phyloP scores from a whole-genome alignment of 2,329 filamentous ascomycete species.

The Colletotrichum sp. region DNA sequence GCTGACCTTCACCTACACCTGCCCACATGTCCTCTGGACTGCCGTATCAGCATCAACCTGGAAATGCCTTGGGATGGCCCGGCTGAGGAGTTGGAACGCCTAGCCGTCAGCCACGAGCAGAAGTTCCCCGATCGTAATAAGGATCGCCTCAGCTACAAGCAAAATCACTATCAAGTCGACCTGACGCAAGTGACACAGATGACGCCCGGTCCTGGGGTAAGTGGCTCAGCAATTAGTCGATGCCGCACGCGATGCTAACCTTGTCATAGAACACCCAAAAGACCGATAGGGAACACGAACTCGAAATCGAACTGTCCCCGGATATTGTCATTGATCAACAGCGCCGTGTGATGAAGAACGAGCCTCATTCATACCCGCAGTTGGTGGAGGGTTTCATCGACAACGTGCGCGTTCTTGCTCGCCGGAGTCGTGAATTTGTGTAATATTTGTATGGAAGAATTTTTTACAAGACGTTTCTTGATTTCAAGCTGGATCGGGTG shows the following conservation, averaged over 20 bases:
- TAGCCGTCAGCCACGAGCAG: conserved; percentile 39
- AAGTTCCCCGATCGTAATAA: conserved; percentile 73
- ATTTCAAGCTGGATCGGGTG: conserved; percentile 5
- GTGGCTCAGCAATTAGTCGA: conserved; percentile 20
- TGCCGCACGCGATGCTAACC: conserved; percentile 14
- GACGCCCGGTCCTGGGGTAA: conserved; percentile 39
- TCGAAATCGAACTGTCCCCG: conserved; percentile 79
- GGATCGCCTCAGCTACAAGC: conserved; percentile 89
- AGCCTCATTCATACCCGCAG: conserved; percentile 66
- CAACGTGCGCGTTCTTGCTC: conserved; percentile 69
- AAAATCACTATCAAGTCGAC: conserved; percentile 88
- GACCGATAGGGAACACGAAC: conserved; percentile 74
- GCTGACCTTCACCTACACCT: conserved; percentile 88
- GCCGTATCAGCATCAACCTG: conserved; percentile 91
- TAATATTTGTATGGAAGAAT: conserved; percentile 2
- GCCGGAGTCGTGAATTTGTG: conserved; percentile 42
- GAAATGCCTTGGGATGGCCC: conserved; percentile 87
- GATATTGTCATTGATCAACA: conserved; percentile 70
- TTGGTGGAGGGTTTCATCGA: conserved; percentile 78
- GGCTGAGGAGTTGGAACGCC: conserved; percentile 57
- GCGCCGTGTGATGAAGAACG: conserved; percentile 53
- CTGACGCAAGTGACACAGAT: conserved; percentile 82
- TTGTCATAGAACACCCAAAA: conserved; percentile 42
- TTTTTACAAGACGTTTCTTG: background rate
- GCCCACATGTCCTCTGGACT: conserved; percentile 81